Evolutionary conservation across 2,329 filamentous ascomycete species (phyloP).

Genomic region (Fusarium floridanum): DNA sequence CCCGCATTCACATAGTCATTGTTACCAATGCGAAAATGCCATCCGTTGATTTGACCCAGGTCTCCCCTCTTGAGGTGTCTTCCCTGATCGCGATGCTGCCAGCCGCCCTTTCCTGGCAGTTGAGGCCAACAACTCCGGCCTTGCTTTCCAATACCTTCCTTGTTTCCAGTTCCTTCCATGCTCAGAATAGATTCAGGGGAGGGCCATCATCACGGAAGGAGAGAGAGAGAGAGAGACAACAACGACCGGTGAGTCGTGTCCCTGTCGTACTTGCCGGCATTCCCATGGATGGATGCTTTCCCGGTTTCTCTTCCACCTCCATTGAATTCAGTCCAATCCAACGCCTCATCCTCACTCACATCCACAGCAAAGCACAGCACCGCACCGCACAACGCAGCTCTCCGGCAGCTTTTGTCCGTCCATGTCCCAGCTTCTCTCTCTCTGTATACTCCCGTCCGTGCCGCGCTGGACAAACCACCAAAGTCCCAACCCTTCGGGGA

Average conservation of each 20-base stretch:
- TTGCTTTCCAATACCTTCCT: constrained; percentile 17
- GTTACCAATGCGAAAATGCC: constrained; percentile 18
- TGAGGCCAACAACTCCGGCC: constrained; percentile 35
- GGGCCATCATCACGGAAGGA: constrained; percentile 3
- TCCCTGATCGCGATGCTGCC: constrained; percentile 23
- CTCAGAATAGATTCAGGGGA: constrained; percentile 17
- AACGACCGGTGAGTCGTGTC: constrained; percentile 18
- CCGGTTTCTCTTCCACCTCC: background rate
- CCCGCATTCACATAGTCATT: constrained; percentile 31
- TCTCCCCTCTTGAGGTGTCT: constrained; percentile 20
- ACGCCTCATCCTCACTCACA: constrained; percentile 10
- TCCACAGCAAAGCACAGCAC: background rate
- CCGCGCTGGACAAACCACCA: background rate
- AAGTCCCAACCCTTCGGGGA: background rate
- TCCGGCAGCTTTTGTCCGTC: background rate
- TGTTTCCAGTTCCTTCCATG: constrained; percentile 9
- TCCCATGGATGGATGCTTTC: constrained; percentile 5
- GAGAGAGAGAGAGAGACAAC: background rate
- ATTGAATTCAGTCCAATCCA: background rate
- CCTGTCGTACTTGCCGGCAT: constrained; percentile 8
- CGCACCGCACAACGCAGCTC: background rate
- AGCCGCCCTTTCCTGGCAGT: constrained; percentile 23
- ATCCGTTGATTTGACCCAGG: constrained; percentile 10
- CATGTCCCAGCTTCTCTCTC: background rate
- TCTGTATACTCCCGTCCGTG: background rate